A percentile compares a stretch with the other conserved stretches of the same genome.
These are phyloP conservation scores for Litchi chinensis DNA, from an alignment of 345 rosid species.

Conservation along the genomic window DNA sequence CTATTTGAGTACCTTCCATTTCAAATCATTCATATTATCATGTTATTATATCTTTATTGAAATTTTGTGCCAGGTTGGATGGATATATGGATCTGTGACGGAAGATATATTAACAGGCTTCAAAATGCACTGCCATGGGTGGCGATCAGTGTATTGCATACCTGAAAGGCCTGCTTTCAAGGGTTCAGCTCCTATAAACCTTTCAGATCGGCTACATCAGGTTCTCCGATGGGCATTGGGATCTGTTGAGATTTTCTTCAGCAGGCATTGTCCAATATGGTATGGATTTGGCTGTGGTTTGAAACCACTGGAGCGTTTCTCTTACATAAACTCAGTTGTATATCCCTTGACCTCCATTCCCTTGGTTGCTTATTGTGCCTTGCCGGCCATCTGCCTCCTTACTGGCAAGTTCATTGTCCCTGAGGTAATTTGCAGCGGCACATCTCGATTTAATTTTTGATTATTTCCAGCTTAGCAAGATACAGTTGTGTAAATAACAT, in stretches of 20 bases:
- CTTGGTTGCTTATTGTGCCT: constrained; percentile 56
- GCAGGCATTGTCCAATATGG: constrained; percentile 77
- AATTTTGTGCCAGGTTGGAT: constrained; percentile 48
- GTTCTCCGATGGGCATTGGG: constrained; percentile 79
- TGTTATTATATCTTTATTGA: background rate
- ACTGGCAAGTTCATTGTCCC: constrained; percentile 75
- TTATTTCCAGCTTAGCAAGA: too few relatives aligned
- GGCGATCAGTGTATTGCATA: constrained; percentile 75
- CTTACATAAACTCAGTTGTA: constrained; percentile 61
- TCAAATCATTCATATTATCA: background rate
- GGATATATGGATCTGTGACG: constrained; percentile 85
- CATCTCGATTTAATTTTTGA: background rate
- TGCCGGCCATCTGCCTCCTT: constrained; percentile 66
- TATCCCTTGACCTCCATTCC: constrained; percentile 75
- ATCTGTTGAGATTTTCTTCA: constrained; percentile 71
- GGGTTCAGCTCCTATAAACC: constrained; percentile 77
- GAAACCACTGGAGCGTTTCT: constrained; percentile 64
- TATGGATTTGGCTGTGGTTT: constrained; percentile 73
- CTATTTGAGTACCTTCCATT: background rate
- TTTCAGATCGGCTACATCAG: constrained; percentile 75
- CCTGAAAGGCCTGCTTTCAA: constrained; percentile 66
- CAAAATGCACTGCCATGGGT: constrained; percentile 81
- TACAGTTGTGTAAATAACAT: too few relatives aligned
- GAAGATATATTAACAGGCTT: constrained; percentile 77
- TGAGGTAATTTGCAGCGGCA: constrained; percentile 37